A percentile compares a stretch with the other conserved stretches of the same genome.
Evolutionary conservation across 768 basidiomycete species (phyloP).

Genomic region (Hemileccinum impolitum): DNA sequence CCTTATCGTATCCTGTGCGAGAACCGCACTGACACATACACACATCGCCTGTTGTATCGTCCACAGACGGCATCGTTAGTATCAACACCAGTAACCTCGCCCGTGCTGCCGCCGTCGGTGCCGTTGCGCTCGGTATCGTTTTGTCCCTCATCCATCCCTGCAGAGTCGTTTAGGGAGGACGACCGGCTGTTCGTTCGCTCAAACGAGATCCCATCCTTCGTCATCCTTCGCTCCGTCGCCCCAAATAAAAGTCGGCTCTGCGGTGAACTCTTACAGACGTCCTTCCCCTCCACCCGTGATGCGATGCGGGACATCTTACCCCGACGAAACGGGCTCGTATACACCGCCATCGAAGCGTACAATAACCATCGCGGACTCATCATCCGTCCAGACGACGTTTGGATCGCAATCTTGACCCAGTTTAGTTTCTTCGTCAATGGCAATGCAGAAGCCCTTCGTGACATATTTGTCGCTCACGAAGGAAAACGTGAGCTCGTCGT

Average conservation of each 20-base stretch:
- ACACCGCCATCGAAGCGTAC: constrained; percentile 34
- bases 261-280: constrained; percentile 27
- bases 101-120: background rate
- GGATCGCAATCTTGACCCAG: constrained; percentile 36
- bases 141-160: constrained; percentile 16
- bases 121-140: constrained; percentile 20
- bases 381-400: constrained; percentile 49
- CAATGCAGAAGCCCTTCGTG: constrained; percentile 32
- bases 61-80: constrained; percentile 5
- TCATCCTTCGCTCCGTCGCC: constrained; percentile 19
- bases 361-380: constrained; percentile 37
- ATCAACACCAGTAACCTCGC: background rate
- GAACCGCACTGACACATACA: too few species aligned
- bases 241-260: constrained; percentile 23
- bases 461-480: constrained; percentile 27
- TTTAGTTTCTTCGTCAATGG: constrained; percentile 41
- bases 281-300: constrained; percentile 18
- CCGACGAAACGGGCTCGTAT: constrained; percentile 33
- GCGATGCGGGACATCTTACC: constrained; percentile 29
- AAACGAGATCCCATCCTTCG: constrained; percentile 16
- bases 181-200: constrained; percentile 24
- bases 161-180: constrained; percentile 32
- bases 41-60: too few species aligned
- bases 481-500: constrained; percentile 28
- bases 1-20: too few species aligned